Base-by-base conservation (phyloP, 108 stramenopile species). In the Hondaea fermentalgiana region DNA sequence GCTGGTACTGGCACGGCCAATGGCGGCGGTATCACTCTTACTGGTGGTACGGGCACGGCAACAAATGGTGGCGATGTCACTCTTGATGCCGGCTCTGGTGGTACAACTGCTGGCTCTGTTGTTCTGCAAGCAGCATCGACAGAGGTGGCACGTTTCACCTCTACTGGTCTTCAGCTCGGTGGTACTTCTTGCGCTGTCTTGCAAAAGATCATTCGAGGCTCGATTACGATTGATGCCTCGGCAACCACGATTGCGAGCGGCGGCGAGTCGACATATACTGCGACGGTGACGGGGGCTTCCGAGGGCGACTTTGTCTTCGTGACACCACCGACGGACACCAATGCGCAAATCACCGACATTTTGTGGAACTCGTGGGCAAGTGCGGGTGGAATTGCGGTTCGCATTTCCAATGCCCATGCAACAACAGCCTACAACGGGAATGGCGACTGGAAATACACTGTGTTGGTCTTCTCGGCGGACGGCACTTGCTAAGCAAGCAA, bases 81-180 rank as follows among this genome's bases (percentile, higher is more conserved):
- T 55, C 51, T 83, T 12, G 51, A 53, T 12, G 6, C 76, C 3
- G 76, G 76, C 12, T n/a, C 76, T 12, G 64, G 64, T 23, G 76
- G 76, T 3, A 25, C 76, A 12, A 23, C 49, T 6, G n/a, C 49
- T 12, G 76, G 76, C 51, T 6, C 45, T 12, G 51, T 53, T 6
- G 28, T 83, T 55, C 49, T 83, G 16, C 12, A 83, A 23, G 51
- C 49, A 17, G 76, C n/a, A 12, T 53, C 76, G 28, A 25, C 51
- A 6, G 76, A 83, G 76, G 76, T 83, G 10, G 76, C 76, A 83
- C 76, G 76, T 12, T 83, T 83, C 51, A 53, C 76, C 28, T 83
- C 76, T 0, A 53, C 45, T 6, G 76, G 76, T 25, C 51, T 83
- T 55, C 76, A 83, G 51, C 45, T 83, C 10, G 76, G 76, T 16